Conservation (phyloP, 176 grass and related monocot species). For the Juncus effusus region DNA sequence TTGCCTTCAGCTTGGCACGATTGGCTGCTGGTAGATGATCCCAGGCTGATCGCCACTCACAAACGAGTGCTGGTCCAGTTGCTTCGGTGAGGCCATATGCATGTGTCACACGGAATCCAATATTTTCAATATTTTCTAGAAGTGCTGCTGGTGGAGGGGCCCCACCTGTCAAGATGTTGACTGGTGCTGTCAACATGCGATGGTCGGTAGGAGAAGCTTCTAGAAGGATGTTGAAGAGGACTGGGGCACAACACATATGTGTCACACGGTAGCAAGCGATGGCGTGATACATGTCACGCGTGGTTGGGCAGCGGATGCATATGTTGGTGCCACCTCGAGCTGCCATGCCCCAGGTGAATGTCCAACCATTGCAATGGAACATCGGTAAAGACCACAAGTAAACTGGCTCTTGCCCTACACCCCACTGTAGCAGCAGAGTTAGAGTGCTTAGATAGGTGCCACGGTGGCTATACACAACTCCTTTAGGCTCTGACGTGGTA, state of each 20-base stretch:
- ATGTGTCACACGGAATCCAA: conserved; percentile 49
- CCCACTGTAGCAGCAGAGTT: conserved; percentile 56
- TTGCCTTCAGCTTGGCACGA: conserved; percentile 34
- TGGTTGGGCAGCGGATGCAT: conserved; percentile 34
- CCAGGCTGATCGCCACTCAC: conserved; percentile 52
- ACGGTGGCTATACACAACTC: conserved; percentile 43
- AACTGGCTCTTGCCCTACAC: conserved; percentile 40
- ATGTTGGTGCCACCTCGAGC: conserved; percentile 55
- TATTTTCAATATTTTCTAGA: conserved; percentile 34
- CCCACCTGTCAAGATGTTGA: conserved; percentile 50
- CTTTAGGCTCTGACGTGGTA: conserved; percentile 13
- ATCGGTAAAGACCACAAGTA: conserved; percentile 65
- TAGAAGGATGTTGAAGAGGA: conserved; percentile 52
- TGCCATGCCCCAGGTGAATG: conserved; percentile 64
- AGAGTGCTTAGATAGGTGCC: conserved; percentile 58
- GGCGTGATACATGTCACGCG: conserved; percentile 40
- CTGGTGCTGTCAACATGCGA: not conserved
- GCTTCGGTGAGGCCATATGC: conserved; percentile 61
- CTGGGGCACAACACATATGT: conserved; percentile 61
- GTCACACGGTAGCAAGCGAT: conserved; percentile 40
- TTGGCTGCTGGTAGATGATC: conserved; percentile 18
- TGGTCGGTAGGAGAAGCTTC: conserved; percentile 5
- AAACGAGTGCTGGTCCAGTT: conserved; percentile 47
- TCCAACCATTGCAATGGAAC: conserved; percentile 79
- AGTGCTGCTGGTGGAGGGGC: conserved; percentile 42